Conservation (phyloP, 257 asterid genomes). For the Perilla frutescens region DNA sequence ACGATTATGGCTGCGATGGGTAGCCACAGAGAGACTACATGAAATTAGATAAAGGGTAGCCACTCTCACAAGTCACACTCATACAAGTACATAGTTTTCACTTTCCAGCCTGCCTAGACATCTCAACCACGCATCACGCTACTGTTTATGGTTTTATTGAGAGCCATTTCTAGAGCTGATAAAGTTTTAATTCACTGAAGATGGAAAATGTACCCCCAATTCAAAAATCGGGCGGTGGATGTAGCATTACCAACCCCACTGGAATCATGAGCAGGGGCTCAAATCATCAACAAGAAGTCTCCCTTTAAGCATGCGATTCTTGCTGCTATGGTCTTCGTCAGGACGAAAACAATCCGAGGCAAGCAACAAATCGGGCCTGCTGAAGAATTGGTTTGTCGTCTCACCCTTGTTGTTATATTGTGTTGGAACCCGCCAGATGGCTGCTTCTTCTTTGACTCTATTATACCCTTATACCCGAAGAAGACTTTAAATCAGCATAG, state of each 20-base stretch:
- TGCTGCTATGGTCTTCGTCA: conserved; percentile 12
- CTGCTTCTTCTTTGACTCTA: conserved; percentile 46
- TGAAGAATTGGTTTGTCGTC: conserved; percentile 36
- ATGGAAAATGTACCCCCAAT: conserved; percentile 1
- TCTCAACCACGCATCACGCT: neutral
- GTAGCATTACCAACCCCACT: conserved; percentile 26
- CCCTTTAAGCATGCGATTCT: conserved; percentile 38
- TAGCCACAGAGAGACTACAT: neutral
- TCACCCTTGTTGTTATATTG: conserved; percentile 37
- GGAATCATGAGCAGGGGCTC: conserved; percentile 31
- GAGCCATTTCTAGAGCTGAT: conserved; percentile 12
- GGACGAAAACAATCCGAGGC: conserved; percentile 37
- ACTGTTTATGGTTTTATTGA: conserved; percentile 20
- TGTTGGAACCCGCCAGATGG: conserved; percentile 42
- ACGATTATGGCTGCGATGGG: neutral
- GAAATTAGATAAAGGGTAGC: neutral
- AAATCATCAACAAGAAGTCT: conserved; percentile 45
- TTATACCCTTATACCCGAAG: conserved; percentile 48
- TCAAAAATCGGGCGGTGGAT: neutral
- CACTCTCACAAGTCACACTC: conserved; percentile 7
- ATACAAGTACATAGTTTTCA: conserved; percentile 27
- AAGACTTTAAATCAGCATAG: conserved; percentile 29
- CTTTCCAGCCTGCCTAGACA: conserved; percentile 12
- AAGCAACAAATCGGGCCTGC: conserved; percentile 44
- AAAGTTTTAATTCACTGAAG: conserved; percentile 16